These are phyloP conservation scores for Penicillium sp. DNA, from an alignment of 2,329 filamentous ascomycete species.

Conservation along the genomic window DNA sequence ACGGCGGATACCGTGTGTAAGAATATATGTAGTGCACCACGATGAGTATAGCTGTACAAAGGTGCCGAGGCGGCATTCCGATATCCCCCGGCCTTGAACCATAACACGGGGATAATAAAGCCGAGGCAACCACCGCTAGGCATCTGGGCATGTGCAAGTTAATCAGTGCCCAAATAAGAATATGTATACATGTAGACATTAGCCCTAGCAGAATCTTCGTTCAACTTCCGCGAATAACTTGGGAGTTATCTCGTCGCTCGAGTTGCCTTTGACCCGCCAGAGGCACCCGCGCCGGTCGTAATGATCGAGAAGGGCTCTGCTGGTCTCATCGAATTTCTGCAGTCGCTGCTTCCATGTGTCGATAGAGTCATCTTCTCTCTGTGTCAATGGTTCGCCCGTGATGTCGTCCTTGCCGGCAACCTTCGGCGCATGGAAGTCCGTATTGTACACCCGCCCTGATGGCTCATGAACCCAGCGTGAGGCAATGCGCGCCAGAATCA, in stretches of 20 bases:
- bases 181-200: constrained; percentile 8
- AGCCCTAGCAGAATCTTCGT: constrained; percentile 59
- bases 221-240: constrained; percentile 79
- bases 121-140: constrained; percentile 1
- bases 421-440: constrained; percentile 80
- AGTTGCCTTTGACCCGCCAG: constrained; percentile 81
- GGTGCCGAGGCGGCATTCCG: background rate
- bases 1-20: background rate
- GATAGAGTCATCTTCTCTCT: constrained; percentile 80
- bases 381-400: constrained; percentile 79
- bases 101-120: constrained; percentile 19
- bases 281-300: constrained; percentile 80
- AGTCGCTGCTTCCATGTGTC: constrained; percentile 78
- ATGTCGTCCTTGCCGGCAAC: constrained; percentile 79
- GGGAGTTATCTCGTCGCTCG: constrained; percentile 93
- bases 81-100: constrained; percentile 2
- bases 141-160: constrained; percentile 8
- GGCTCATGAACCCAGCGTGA: constrained; percentile 91
- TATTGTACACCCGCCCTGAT: constrained; percentile 92
- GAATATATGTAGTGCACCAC: constrained; percentile 23
- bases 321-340: constrained; percentile 81
- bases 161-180: constrained; percentile 9
- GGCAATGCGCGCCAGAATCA: constrained; percentile 84
- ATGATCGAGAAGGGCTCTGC: constrained; percentile 77
- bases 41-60: constrained; percentile 15